Base-by-base conservation (phyloP, 2,329 filamentous ascomycete genomes). In the Diaporthe batatas region DNA sequence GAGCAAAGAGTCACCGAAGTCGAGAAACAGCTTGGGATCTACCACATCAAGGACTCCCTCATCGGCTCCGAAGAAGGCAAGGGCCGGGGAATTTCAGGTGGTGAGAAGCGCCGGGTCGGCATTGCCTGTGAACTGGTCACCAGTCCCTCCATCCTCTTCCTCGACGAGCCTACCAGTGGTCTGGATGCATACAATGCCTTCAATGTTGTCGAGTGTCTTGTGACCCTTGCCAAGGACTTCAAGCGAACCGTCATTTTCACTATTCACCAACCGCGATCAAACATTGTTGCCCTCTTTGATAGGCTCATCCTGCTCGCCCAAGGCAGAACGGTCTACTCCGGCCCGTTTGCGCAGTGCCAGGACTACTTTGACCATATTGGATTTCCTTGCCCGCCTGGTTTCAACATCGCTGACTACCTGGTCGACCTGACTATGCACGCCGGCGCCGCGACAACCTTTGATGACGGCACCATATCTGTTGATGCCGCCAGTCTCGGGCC, bases 381-480 rank as follows among this genome's bases (percentile, higher is more conserved):
- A 55, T 99, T 98, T 81, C 87, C 93, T 64, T 99, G 97, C 79
- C 96, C 96, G 14, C 93, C 95, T 32, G 97, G 97, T 2, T 99
- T 98, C 88, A 99, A 99, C 79, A 98, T 99, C 82, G 96, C 96
- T 5, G 96, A 99, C 81, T 99, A 98, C 79, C 89, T 99, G 6
- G 95, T 99, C 39, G 96, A 99, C 81, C 87, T 99, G 53, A 98
- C 96, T 0, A 98, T 99, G 96, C 96, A 99, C 81, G 95, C 95
- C 32, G 90, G 93, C 73, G 86, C 88, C 57, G 89, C 86, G 25
- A 84, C 88, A 8, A 84, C 90, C 3, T 88, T 90, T 71, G 89
- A 92, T 44, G 90, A 92, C 71, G 89, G 88, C 18, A 82, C 84
- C 12, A 73, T 87, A 49, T 80, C 83, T 7, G 78, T 84, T 10